Evolutionary conservation across 2,329 filamentous ascomycete species (phyloP).

Genomic region (Beauveria scarabaeidicola): DNA sequence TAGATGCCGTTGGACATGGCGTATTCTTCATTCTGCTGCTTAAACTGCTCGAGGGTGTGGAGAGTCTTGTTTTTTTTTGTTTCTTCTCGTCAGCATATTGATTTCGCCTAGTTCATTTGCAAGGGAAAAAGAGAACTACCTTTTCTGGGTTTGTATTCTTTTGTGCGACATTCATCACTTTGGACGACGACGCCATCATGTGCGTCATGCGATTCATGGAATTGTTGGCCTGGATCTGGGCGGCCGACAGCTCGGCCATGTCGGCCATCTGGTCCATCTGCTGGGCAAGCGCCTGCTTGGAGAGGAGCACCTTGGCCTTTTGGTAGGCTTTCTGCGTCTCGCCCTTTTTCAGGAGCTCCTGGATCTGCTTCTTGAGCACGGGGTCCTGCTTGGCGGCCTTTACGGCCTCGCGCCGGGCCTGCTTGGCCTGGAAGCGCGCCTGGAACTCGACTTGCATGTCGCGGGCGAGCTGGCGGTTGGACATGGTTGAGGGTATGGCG

Average conservation of each 20-base stretch:
- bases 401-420: conserved; percentile 51
- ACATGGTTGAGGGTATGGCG: conserved; percentile 33
- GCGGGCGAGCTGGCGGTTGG: conserved; percentile 49
- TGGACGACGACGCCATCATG: conserved; percentile 53
- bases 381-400: conserved; percentile 55
- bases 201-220: conserved; percentile 57
- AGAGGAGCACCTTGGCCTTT: conserved; percentile 54
- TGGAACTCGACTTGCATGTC: conserved; percentile 58
- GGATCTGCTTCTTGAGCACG: conserved; percentile 54
- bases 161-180: conserved; percentile 51
- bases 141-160: conserved; percentile 51
- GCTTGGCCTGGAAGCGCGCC: conserved; percentile 55
- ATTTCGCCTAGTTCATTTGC: too few species aligned
- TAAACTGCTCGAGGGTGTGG: conserved; percentile 52
- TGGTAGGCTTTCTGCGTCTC: conserved; percentile 56
- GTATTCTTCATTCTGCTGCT: conserved; percentile 55
- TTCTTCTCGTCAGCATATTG: neutral
- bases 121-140: conserved; percentile 21
- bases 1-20: conserved; percentile 65
- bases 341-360: conserved; percentile 53
- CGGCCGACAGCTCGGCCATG: conserved; percentile 52
- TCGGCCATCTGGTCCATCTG: conserved; percentile 59
- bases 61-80: conserved; percentile 37
- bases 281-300: conserved; percentile 52
- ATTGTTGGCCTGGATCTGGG: conserved; percentile 57